Evolutionary conservation across 2,329 filamentous ascomycete species (phyloP).

Genomic region (Byssochlamys sp.): DNA sequence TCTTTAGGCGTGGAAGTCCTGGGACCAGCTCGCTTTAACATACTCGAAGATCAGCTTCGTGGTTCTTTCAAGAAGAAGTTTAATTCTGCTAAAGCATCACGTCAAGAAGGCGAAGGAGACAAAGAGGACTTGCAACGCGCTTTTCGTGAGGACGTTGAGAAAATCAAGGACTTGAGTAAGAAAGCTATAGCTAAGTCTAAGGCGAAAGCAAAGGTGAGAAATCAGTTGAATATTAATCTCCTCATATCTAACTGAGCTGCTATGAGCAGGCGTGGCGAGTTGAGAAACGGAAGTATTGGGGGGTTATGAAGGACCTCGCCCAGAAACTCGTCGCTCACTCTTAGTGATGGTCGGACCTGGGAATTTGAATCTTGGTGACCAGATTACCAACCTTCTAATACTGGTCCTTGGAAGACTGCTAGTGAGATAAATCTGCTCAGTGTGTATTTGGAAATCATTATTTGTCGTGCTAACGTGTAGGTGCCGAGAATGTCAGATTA

Average conservation of each 20-base stretch:
- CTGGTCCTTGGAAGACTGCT: neutral
- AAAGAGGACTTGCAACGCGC: neutral
- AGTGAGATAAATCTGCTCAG: neutral
- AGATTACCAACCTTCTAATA: neutral
- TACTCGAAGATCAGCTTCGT: neutral
- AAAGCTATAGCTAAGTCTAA: constrained; percentile 7
- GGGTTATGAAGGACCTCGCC: constrained; percentile 11
- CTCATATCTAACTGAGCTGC: neutral
- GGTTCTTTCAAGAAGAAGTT: neutral
- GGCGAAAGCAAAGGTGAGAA: constrained; percentile 9
- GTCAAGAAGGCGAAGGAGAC: neutral
- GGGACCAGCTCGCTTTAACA: constrained; percentile 2
- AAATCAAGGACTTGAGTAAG: constrained; percentile 2
- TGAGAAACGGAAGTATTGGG: constrained; percentile 9
- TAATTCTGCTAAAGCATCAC: neutral
- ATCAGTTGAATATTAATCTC: neutral
- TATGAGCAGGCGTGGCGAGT: constrained; percentile 9
- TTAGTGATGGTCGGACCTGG: neutral
- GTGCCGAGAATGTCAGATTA: neutral
- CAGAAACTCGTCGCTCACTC: constrained; percentile 7
- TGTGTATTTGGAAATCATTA: neutral
- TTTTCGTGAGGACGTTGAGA: constrained; percentile 3
- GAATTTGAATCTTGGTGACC: neutral
- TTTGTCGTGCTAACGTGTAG: neutral
- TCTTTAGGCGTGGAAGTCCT: constrained; percentile 11